Percentiles rank a stretch among this genome's conserved stretches.
These are phyloP conservation scores for Panaeolus papilionaceus DNA, from an alignment of 768 basidiomycete species.

Conservation along the genomic window DNA sequence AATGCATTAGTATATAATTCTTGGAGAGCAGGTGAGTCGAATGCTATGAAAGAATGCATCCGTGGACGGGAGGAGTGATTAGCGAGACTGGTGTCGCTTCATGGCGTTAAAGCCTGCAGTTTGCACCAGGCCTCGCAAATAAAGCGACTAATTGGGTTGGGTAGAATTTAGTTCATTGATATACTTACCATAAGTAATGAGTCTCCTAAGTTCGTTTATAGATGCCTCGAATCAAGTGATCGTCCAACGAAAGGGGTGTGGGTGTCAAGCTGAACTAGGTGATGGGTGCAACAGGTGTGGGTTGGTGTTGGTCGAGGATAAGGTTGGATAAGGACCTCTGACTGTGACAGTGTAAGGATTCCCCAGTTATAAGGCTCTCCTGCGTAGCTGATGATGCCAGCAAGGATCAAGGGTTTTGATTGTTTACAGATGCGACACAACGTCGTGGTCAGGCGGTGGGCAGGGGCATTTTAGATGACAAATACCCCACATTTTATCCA, in stretches of 20 bases:
- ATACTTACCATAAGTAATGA: constrained; percentile 13
- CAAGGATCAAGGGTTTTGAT: constrained; percentile 14
- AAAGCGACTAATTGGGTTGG: neutral
- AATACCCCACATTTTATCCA: constrained; percentile 13
- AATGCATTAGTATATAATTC: neutral
- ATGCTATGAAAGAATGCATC: neutral
- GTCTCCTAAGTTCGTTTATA: constrained; percentile 12
- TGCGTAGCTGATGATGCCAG: constrained; percentile 12
- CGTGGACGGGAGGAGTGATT: neutral
- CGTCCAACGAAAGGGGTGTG: constrained; percentile 1
- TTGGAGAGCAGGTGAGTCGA: neutral
- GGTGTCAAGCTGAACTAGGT: neutral
- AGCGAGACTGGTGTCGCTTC: neutral
- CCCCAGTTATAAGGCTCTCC: constrained; percentile 13
- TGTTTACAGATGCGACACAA: constrained; percentile 12
- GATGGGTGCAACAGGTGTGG: neutral
- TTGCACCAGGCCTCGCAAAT: neutral
- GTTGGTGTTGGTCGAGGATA: constrained; percentile 6
- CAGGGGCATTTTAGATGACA: constrained; percentile 8
- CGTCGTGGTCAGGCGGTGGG: constrained; percentile 8
- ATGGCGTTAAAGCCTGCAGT: neutral
- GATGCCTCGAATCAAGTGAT: constrained; percentile 12
- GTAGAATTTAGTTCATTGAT: neutral
- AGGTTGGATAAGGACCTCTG: constrained; percentile 3
- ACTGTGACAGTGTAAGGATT: neutral